phyloP scores from a whole-genome alignment of 495 filamentous ascomycete species.

The Trichoderma parareesei region DNA sequence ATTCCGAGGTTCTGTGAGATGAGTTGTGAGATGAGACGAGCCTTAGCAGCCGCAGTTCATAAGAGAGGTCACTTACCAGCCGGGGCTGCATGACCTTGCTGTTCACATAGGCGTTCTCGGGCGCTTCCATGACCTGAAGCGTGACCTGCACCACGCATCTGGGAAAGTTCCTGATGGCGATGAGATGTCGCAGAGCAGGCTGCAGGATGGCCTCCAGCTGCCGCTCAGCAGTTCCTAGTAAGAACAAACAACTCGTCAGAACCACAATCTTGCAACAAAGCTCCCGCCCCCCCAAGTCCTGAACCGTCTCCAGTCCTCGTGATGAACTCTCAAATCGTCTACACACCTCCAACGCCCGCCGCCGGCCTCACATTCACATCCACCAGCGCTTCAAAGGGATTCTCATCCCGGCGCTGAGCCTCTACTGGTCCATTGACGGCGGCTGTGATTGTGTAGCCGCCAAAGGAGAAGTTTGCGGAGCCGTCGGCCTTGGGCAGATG shows the following conservation, averaged over 20 bases:
- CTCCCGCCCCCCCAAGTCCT: neutral
- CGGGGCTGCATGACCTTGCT: constrained; percentile 42
- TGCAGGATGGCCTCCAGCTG: constrained; percentile 65
- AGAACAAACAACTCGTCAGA: neutral
- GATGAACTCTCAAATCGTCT: neutral
- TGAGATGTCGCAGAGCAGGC: constrained; percentile 57
- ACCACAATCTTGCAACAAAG: constrained; percentile 12
- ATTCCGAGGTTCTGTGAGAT: constrained; percentile 56
- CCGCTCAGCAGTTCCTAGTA: constrained; percentile 57
- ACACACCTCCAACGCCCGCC: constrained; percentile 70
- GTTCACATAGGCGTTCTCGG: constrained; percentile 47
- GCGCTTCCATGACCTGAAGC: constrained; percentile 52
- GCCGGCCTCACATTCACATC: constrained; percentile 87
- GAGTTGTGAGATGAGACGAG: neutral
- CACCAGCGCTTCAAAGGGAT: constrained; percentile 80
- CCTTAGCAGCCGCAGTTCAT: neutral
- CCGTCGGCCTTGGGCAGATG: constrained; percentile 72
- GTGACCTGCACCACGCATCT: constrained; percentile 58
- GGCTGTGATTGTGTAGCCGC: constrained; percentile 72
- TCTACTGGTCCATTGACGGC: constrained; percentile 92
- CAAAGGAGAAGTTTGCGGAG: constrained; percentile 71
- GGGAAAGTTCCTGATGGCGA: constrained; percentile 61
- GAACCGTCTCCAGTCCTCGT: neutral
- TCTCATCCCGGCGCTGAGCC: constrained; percentile 75
- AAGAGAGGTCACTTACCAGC: constrained; percentile 29